Evolutionary conservation across 2,329 filamentous ascomycete genomes (phyloP).

Genomic region (Parasarocladium wereldwijsianum): DNA sequence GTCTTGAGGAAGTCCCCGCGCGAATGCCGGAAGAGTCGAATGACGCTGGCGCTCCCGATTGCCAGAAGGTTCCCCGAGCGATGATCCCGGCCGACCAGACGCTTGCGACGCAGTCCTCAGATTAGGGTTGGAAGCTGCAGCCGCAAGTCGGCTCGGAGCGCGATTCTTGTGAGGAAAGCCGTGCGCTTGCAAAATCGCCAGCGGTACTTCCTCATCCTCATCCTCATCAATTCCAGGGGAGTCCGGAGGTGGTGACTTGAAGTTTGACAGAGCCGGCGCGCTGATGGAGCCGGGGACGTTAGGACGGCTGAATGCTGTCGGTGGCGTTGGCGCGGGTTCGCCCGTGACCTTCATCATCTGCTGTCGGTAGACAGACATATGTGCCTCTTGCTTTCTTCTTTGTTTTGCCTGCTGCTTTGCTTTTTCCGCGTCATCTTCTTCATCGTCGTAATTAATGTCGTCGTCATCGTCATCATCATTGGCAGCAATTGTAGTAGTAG

Average conservation of each 20-base stretch:
- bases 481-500: conserved; percentile 23
- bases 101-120: conserved; percentile 39
- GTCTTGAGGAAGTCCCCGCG: conserved; percentile 66
- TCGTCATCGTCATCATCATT: conserved; percentile 50
- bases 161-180: conserved; percentile 71
- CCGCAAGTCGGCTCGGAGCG: conserved; percentile 53
- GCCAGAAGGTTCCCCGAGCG: conserved; percentile 31
- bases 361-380: conserved; percentile 78
- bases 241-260: conserved; percentile 21
- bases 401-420: conserved; percentile 59
- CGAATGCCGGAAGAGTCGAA: conserved; percentile 61
- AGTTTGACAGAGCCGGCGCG: conserved; percentile 39
- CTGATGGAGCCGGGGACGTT: conserved; percentile 43
- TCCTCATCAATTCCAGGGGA: conserved; percentile 55
- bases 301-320: conserved; percentile 28
- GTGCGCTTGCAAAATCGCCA: conserved; percentile 77
- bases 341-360: conserved; percentile 96
- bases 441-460: conserved; percentile 52
- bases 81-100: conserved; percentile 38
- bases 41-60: conserved; percentile 14
- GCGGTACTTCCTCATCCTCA: conserved; percentile 78
- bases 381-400: conserved; percentile 75
- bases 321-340: conserved; percentile 26
- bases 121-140: conserved; percentile 56
- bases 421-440: conserved; percentile 69